These are phyloP conservation scores for Aristolochia fimbriata DNA, from an alignment of 164 flowering plant genomes.

Conservation along the genomic window DNA sequence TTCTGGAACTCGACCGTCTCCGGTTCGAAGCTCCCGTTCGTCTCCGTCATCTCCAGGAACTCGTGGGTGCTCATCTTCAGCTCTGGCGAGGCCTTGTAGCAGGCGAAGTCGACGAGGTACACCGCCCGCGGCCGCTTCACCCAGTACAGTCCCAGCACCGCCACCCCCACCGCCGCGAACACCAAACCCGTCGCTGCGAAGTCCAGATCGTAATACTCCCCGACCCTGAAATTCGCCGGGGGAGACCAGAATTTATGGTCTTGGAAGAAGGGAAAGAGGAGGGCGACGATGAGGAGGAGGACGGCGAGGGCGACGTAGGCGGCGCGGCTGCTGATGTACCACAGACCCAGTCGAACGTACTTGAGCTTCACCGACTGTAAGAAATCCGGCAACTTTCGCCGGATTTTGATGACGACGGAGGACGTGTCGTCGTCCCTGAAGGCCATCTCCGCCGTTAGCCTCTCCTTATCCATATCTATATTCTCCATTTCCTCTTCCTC, in stretches of 20 bases:
- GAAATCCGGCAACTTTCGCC: constrained; percentile 41
- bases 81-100: constrained; percentile 61
- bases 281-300: not conserved
- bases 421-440: constrained; percentile 47
- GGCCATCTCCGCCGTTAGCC: constrained; percentile 75
- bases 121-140: constrained; percentile 41
- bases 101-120: constrained; percentile 61
- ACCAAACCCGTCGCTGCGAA: not conserved
- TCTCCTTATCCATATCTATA: constrained; percentile 67
- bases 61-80: constrained; percentile 40
- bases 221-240: too few species aligned
- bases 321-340: constrained; percentile 21
- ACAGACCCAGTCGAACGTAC: constrained; percentile 65
- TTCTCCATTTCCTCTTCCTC: constrained; percentile 16
- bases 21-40: constrained; percentile 39
- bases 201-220: not conserved
- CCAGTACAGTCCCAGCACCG: constrained; percentile 28
- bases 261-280: too few species aligned
- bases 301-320: not conserved
- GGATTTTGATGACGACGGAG: constrained; percentile 67
- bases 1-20: constrained; percentile 52
- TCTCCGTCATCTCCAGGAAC: constrained; percentile 59
- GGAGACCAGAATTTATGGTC: too few species aligned
- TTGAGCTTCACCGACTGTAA: constrained; percentile 83
- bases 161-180: not conserved